Evolutionary conservation across 2,329 filamentous ascomycete species (phyloP), one percentile per base, ranked within the genome.

Genomic region (Pleomassaria siparia): DNA sequence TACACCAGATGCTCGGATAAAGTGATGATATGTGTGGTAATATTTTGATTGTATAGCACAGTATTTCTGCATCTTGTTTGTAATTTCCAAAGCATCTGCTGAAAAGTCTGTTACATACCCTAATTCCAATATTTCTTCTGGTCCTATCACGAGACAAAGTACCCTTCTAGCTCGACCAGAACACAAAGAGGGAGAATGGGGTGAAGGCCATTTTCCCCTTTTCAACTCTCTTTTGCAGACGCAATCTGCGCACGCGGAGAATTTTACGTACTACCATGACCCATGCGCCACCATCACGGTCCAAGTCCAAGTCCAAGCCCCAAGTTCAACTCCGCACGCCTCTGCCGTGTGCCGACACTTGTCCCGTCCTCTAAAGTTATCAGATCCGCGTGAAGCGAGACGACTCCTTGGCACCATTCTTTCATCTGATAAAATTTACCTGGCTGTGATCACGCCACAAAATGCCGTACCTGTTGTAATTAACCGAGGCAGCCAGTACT

Each of bases 1-100:
- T 78, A 40, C 74, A 77, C 52, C 77, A 80, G 55, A 76, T 74
- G 55, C 43, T 77, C 42, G 71, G 67, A 15, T 69, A 48, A 56
- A 22, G 18, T 12, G n/a, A 12, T 32, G 13, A 5, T 11, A n/a
- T 15, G 7, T 12, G 7, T 32, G 7, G 15, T 8, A 18, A 5
- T 6, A 7, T 18, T 36, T 24, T 21, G 4, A 29, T 37, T 9
- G 35, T 13, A 37, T 37, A 37, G 20, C 18, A 37, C n/a, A 12
- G 20, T 20, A 37, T 16, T 18, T 16, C 32, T 11, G 6, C 12
- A n/a, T 30, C 8, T 7, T 30, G 12, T 9, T 30, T n/a, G 29
- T 7, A 30, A 30, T 30, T 13, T 30, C 13, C 12, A 28, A 28
- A 28, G 12, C n/a, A n/a, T n/a, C n/a, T n/a, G n/a, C n/a, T n/a